Evolutionary conservation across 768 basidiomycete genomes (phyloP).

Genomic region (Tricholoma sp.): DNA sequence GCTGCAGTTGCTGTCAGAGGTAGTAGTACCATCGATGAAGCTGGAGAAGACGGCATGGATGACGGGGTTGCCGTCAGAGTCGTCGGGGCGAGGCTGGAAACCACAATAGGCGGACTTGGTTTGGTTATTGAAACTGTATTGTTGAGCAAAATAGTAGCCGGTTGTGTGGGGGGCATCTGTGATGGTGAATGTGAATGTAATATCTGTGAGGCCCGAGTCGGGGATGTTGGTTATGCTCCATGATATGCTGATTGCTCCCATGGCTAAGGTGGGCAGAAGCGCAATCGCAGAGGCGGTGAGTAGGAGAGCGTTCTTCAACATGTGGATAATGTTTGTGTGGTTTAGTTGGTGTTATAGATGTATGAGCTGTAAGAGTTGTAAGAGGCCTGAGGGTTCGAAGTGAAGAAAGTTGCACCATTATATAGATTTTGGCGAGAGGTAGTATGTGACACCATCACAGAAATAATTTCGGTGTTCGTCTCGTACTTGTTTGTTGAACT

Average conservation of each 20-base stretch:
- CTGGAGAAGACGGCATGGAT: too few relatives aligned
- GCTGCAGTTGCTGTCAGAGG: too few relatives aligned
- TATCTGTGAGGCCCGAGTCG: neutral
- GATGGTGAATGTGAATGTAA: neutral
- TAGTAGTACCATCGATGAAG: too few relatives aligned
- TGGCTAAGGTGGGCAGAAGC: neutral
- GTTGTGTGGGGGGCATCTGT: neutral
- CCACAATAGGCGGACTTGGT: neutral
- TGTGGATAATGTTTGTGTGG: neutral
- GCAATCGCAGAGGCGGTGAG: neutral
- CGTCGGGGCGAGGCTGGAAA: neutral
- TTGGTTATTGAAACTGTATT: conserved; percentile 1
- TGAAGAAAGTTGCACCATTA: too few relatives aligned
- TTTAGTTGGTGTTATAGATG: too few relatives aligned
- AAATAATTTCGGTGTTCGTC: too few relatives aligned
- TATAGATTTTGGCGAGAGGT: too few relatives aligned
- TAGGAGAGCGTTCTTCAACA: neutral
- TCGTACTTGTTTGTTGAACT: too few relatives aligned
- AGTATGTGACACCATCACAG: too few relatives aligned
- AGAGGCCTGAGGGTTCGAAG: too few relatives aligned
- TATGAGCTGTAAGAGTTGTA: too few relatives aligned
- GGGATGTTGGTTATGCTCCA: neutral
- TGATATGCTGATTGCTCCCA: neutral
- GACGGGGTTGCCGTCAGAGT: neutral
- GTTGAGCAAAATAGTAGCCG: neutral